Percentiles rank a stretch among this genome's conserved stretches.
Conservation (phyloP, 78 protist genomes). For the Dictyostelium firmibasis region DNA sequence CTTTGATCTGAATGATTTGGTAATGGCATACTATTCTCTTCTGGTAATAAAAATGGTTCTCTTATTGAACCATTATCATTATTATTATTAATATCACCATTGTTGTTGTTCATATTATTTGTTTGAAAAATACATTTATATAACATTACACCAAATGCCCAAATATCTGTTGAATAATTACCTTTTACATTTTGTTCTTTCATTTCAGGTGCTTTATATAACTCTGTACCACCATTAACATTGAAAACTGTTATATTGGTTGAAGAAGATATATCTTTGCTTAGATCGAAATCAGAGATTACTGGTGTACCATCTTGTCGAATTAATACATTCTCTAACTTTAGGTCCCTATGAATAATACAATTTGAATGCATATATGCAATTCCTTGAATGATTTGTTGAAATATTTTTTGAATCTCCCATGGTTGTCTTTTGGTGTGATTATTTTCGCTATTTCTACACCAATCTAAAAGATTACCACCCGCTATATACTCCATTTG, state of each 20-base stretch:
- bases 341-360: slow-evolving; percentile 90
- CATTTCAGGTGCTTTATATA: slow-evolving; percentile 65
- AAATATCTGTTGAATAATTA: slow-evolving; percentile 43
- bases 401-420: slow-evolving; percentile 74
- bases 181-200: slow-evolving; percentile 24
- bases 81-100: no score
- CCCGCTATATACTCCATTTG: slow-evolving; percentile 60
- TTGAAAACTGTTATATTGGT: background rate
- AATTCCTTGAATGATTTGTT: slow-evolving; percentile 82
- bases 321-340: slow-evolving; percentile 72
- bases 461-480: slow-evolving; percentile 34
- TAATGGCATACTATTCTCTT: background rate
- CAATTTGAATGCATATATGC: slow-evolving; percentile 89
- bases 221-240: slow-evolving; percentile 63
- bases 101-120: background rate
- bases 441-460: background rate
- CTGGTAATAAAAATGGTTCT: slow-evolving; percentile 13
- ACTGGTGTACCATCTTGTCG: slow-evolving; percentile 34
- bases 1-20: slow-evolving; percentile 21
- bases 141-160: slow-evolving; percentile 77
- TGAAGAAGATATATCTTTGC: background rate
- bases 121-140: background rate
- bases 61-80: background rate
- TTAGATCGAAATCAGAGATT: slow-evolving; percentile 43
- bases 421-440: slow-evolving; percentile 1